phyloP scores from a whole-genome alignment of 257 asterid species.

The Lycium barbarum region DNA sequence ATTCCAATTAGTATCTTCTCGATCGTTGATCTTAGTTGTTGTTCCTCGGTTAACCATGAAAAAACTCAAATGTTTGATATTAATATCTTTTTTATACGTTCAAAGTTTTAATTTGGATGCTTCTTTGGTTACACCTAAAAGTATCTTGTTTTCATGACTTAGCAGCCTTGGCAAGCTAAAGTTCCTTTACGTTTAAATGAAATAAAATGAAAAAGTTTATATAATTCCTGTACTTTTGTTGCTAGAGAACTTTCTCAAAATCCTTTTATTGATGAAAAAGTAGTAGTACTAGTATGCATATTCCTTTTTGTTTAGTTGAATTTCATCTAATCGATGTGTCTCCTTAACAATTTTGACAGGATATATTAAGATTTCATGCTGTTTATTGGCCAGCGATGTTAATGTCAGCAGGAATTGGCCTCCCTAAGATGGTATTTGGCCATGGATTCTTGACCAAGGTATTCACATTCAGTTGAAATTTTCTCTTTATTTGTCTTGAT shows the following conservation, averaged over 20 bases:
- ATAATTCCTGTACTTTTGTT: background rate
- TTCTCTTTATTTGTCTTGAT: background rate
- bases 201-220: background rate
- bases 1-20: background rate
- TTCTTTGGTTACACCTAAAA: background rate
- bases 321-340: background rate
- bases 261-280: background rate
- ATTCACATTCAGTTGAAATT: background rate
- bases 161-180: background rate
- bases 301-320: background rate
- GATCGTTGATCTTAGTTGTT: slow-evolving; percentile 7
- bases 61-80: background rate
- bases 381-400: slow-evolving; percentile 99
- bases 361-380: slow-evolving; percentile 97
- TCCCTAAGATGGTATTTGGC: slow-evolving; percentile 93
- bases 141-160: background rate
- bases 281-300: background rate
- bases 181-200: background rate
- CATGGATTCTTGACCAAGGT: slow-evolving; percentile 99
- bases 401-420: slow-evolving; percentile 89
- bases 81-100: background rate
- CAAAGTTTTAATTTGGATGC: background rate
- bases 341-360: slow-evolving; percentile 52
- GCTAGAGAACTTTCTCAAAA: slow-evolving; percentile 23
- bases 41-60: slow-evolving; percentile 5